Percentiles rank a stretch among this genome's conserved stretches.
Conservation (phyloP, 1,284 basidiomycete species). For the Agaricales sp. region DNA sequence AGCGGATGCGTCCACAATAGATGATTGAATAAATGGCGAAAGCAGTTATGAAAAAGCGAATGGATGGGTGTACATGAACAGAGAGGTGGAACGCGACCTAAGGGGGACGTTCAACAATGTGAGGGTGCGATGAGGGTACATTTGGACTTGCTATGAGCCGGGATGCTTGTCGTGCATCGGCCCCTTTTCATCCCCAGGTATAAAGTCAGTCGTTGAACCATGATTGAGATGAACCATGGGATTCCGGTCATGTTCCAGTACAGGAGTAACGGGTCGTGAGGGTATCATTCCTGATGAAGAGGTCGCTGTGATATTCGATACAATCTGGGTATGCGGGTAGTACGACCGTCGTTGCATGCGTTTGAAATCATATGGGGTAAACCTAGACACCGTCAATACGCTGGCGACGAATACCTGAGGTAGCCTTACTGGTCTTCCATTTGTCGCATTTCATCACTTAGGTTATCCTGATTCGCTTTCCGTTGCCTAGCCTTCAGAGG, state of each 20-base stretch:
- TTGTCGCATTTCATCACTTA: constrained; percentile 87
- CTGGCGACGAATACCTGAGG: background rate
- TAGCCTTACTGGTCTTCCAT: constrained; percentile 95
- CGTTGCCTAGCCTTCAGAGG: constrained; percentile 92
- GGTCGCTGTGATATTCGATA: background rate
- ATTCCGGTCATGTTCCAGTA: background rate
- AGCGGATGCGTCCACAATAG: background rate
- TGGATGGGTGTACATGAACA: background rate
- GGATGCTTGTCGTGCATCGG: background rate
- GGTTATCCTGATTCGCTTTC: constrained; percentile 80
- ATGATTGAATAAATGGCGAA: background rate
- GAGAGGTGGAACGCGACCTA: too few relatives aligned
- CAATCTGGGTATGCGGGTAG: constrained; percentile 63
- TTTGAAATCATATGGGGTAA: constrained; percentile 73
- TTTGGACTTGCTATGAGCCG: background rate
- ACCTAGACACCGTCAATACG: constrained; percentile 28
- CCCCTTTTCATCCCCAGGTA: background rate
- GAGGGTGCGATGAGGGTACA: background rate
- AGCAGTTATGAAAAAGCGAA: background rate
- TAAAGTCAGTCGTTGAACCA: background rate
- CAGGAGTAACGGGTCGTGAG: constrained; percentile 1
- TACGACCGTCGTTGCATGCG: constrained; percentile 79
- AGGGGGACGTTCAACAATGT: too few relatives aligned
- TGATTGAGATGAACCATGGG: background rate
- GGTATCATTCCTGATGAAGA: background rate